A percentile compares a stretch with the other conserved stretches of the same genome.
These are phyloP conservation scores for Pseudonitzschia multistriata DNA, from an alignment of 108 stramenopile genomes.

Conservation along the genomic window DNA sequence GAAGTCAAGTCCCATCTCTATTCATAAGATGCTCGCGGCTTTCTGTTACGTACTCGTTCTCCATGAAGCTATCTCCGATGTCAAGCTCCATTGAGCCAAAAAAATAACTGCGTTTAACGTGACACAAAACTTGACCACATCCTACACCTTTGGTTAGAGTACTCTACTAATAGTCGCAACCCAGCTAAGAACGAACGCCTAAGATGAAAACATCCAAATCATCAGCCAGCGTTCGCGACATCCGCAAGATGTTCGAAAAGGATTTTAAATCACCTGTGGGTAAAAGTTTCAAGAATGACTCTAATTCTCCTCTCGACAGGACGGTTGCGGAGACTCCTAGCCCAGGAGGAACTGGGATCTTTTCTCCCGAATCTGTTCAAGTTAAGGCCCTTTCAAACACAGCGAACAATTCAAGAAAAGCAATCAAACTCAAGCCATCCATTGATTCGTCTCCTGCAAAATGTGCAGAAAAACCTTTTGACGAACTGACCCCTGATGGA, in stretches of 20 bases:
- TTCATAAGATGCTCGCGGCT: no score
- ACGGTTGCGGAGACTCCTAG: conserved; percentile 15
- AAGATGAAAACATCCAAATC: neutral
- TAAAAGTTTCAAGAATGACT: neutral
- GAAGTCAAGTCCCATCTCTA: neutral
- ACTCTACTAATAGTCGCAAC: neutral
- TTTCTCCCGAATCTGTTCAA: conserved; percentile 2
- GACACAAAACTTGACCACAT: neutral
- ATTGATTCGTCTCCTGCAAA: neutral
- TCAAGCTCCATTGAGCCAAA: neutral
- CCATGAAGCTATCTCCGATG: neutral
- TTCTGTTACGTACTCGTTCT: no score
- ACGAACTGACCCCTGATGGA: neutral
- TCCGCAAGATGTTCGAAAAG: neutral
- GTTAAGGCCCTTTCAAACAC: neutral
- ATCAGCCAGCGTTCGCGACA: neutral
- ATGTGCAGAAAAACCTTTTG: neutral
- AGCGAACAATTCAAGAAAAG: neutral
- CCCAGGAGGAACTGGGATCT: conserved; percentile 7
- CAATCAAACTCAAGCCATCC: neutral
- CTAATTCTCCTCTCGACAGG: neutral
- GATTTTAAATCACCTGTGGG: neutral
- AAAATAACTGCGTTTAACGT: neutral
- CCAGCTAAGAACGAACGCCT: neutral
- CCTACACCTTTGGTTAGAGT: neutral